Evolutionary conservation across 805 yeast genomes (phyloP), one percentile per base, ranked within the genome.

Genomic region (Kuraishia ogatae): DNA sequence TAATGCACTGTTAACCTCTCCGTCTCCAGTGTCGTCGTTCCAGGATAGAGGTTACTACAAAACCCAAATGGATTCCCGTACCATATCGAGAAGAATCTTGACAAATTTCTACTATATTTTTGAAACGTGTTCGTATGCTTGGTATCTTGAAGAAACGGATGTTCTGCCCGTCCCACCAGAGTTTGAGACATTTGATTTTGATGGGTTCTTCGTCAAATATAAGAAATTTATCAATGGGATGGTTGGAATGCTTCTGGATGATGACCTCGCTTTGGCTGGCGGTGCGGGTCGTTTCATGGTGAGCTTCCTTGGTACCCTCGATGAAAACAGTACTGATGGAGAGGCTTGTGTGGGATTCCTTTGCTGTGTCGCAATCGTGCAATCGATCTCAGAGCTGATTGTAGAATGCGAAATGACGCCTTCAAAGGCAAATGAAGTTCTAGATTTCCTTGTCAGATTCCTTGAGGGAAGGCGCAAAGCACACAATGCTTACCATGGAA

Each of bases 391-490:
- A 0, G 67, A 68, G 65, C 8, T 60, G 23, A 4, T 52, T 21
- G 21, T 28, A 7, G 48, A 51, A 13, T 20, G 28, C 10, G 26
- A 39, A 2, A 11, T 51, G 48, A 26, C 24, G 11, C 20, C 28
- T 10, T 39, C 53, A 20, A 35, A 23, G 48, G 57, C 66, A 19
- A 75, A 74, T 19, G 65, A 67, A 35, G 54, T 74, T 4, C 58
- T 79, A 53, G 75, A 70, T 52, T 66, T 76, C 24, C 60, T 77
- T 35, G 70, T 71, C 5, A 67, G 70, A 48, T 70, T 73, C 52
- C 57, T 80, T 54, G 75, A 77, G 48, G 63, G 68, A 53, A 63
- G 79, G 53, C 20, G 39, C 21, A n/a, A 47, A 15, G 43, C 43
- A 3, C 43, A 35, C 43, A 35, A 35, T 53, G 19, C 55, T 56